These are phyloP conservation scores for Naganishia sp. DNA, from an alignment of 1,284 basidiomycete genomes.

Conservation along the genomic window DNA sequence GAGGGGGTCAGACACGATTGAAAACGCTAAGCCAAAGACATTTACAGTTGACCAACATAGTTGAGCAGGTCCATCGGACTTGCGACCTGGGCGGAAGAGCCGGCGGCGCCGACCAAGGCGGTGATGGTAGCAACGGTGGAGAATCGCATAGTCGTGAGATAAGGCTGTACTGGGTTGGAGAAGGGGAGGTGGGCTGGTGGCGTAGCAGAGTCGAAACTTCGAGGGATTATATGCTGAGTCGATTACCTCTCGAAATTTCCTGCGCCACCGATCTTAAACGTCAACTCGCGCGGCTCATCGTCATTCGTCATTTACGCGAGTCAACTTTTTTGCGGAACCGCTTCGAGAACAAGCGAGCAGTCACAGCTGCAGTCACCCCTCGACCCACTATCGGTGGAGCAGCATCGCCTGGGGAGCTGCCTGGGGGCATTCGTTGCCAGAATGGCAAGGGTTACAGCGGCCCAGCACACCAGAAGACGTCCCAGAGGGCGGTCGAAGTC, in stretches of 20 bases:
- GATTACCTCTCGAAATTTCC: not conserved
- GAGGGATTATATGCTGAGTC: not conserved
- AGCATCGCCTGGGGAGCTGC: not conserved
- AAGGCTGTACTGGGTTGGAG: not conserved
- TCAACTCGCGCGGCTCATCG: conserved; percentile 15
- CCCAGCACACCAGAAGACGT: too few relatives aligned
- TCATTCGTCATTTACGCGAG: conserved; percentile 23
- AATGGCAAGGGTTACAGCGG: too few relatives aligned
- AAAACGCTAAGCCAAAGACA: not conserved
- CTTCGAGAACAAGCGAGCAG: not conserved
- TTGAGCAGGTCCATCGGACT: conserved; percentile 25
- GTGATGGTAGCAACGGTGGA: conserved; percentile 27
- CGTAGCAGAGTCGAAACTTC: not conserved
- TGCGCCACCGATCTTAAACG: conserved; percentile 5
- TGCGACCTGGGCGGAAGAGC: conserved; percentile 17
- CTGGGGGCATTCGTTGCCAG: not conserved
- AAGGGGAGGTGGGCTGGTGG: not conserved
- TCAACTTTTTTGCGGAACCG: not conserved
- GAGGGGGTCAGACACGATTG: not conserved
- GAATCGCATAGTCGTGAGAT: conserved; percentile 28
- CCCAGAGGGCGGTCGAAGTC: too few relatives aligned
- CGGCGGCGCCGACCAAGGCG: conserved; percentile 26
- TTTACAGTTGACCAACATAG: conserved; percentile 29
- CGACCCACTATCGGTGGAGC: not conserved
- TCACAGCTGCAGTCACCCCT: conserved; percentile 9